Evolutionary conservation across 306 rosid genomes (phyloP).

Genomic region (Elaeagnus macrophylla): DNA sequence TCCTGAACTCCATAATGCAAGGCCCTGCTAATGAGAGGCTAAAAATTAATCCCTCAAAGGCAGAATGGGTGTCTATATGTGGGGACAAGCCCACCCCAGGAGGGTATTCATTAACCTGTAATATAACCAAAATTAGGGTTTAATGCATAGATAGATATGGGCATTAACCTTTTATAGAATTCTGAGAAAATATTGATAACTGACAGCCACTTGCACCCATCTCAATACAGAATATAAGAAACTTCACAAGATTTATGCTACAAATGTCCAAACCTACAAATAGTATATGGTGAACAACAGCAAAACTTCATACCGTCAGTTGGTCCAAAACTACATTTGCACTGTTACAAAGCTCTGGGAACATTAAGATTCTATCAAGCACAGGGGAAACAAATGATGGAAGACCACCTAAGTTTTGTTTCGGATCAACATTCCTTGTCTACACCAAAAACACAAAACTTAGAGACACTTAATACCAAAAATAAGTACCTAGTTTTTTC

Average conservation of each 20-base stretch:
- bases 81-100: conserved; percentile 97
- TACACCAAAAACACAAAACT: conserved; percentile 22
- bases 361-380: conserved; percentile 50
- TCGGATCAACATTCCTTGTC: conserved; percentile 73
- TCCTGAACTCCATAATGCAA: conserved; percentile 94
- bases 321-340: conserved; percentile 58
- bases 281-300: background rate
- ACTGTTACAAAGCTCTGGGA: conserved; percentile 29
- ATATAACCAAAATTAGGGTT: conserved; percentile 23
- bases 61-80: conserved; percentile 96
- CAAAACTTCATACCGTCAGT: conserved; percentile 49
- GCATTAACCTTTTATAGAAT: conserved; percentile 1
- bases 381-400: conserved; percentile 62
- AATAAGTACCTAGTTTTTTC: background rate
- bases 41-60: conserved; percentile 88
- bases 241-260: conserved; percentile 2
- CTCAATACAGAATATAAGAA: background rate
- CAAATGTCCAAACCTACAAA: background rate
- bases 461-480: background rate
- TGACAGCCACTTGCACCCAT: conserved; percentile 1
- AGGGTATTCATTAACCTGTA: conserved; percentile 90
- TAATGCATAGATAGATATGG: conserved; percentile 10
- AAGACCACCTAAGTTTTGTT: conserved; percentile 56
- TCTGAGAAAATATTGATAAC: background rate
- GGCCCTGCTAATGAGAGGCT: conserved; percentile 96